phyloP scores from a whole-genome alignment of 306 rosid genomes.

The Biancaea sappan region DNA sequence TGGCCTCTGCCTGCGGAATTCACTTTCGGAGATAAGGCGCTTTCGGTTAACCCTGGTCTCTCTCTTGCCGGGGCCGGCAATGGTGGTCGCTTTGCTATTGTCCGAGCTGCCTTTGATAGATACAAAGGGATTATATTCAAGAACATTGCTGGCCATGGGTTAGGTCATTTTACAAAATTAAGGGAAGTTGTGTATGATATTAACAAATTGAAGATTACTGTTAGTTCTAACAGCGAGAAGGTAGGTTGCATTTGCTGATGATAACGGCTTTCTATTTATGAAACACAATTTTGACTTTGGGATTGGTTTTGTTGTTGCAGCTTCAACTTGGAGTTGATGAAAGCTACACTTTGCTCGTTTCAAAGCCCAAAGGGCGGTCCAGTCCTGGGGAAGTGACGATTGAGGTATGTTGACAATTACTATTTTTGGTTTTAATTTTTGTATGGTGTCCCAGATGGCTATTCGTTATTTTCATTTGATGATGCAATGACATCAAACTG shows the following conservation, averaged over 20 bases:
- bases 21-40: conserved; percentile 59
- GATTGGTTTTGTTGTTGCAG: conserved; percentile 44
- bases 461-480: neutral
- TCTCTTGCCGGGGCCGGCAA: conserved; percentile 52
- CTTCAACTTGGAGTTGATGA: conserved; percentile 98
- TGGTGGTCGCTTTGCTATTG: conserved; percentile 52
- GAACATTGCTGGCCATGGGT: conserved; percentile 35
- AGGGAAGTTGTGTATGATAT: conserved; percentile 55
- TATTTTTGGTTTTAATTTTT: neutral
- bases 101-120: conserved; percentile 71
- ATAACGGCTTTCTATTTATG: neutral
- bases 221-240: conserved; percentile 58
- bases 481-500: neutral
- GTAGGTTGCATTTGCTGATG: conserved; percentile 36
- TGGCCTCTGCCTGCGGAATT: conserved; percentile 90
- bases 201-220: conserved; percentile 50
- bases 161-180: conserved; percentile 36
- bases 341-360: conserved; percentile 76
- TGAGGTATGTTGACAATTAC: conserved; percentile 51
- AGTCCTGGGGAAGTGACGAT: conserved; percentile 59
- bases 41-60: conserved; percentile 73
- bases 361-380: conserved; percentile 48
- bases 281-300: conserved; percentile 33
- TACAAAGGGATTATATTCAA: conserved; percentile 64
- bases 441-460: neutral